Evolutionary conservation across 1,284 basidiomycete species (phyloP).

Genomic region (Apiotrichum siamense): DNA sequence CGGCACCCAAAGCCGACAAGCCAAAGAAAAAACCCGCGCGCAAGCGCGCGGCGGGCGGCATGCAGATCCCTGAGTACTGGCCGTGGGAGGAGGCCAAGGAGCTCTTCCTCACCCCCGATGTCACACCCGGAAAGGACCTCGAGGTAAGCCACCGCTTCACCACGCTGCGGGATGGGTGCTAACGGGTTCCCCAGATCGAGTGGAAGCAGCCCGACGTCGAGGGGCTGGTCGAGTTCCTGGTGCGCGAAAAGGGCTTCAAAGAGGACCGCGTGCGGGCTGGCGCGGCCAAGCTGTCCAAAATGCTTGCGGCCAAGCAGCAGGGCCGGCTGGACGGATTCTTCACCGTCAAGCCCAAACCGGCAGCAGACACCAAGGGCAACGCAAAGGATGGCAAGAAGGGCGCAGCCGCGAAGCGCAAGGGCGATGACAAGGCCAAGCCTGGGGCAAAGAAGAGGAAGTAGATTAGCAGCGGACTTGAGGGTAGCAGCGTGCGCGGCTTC

Average conservation of each 20-base stretch:
- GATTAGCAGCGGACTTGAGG: no score
- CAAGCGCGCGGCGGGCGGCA: conserved; percentile 57
- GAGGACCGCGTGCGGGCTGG: conserved; percentile 96
- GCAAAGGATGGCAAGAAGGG: conserved; percentile 28
- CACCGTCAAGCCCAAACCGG: conserved; percentile 58
- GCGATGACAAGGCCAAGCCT: conserved; percentile 29
- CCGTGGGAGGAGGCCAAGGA: conserved; percentile 92
- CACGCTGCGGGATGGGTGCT: not conserved
- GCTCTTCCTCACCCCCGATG: conserved; percentile 83
- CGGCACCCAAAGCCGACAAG: conserved; percentile 21
- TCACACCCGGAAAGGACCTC: conserved; percentile 75
- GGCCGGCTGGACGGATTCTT: conserved; percentile 96
- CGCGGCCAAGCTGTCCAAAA: conserved; percentile 84
- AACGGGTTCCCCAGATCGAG: conserved; percentile 67
- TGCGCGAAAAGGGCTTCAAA: conserved; percentile 93
- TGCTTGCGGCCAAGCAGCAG: conserved; percentile 86
- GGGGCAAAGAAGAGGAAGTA: conserved; percentile 38
- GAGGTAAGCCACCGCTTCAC: conserved; percentile 55
- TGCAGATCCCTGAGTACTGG: conserved; percentile 86
- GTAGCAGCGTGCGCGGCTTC: no score
- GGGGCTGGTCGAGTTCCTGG: conserved; percentile 89
- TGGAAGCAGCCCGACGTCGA: conserved; percentile 93
- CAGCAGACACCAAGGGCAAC: no score
- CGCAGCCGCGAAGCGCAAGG: conserved; percentile 57
- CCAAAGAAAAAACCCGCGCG: conserved; percentile 41